Percentiles rank a stretch among this genome's conserved stretches.
Evolutionary conservation across 371 early-diverging fungal genomes (phyloP).

Genomic region (Cokeromyces recurvatus): DNA sequence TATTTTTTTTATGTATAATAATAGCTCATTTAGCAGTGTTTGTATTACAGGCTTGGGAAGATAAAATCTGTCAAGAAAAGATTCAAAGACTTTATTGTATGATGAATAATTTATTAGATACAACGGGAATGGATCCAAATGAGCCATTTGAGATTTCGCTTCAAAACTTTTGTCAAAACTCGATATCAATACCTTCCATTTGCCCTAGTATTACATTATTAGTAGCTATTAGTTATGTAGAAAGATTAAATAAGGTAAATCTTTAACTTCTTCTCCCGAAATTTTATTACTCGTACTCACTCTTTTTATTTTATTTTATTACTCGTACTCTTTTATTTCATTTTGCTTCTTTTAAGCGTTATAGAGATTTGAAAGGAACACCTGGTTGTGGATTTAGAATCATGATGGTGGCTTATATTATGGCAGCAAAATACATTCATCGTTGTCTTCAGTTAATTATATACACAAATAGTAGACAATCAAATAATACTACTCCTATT

Average conservation of each 20-base stretch:
- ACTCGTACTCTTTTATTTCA: neutral
- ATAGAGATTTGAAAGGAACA: constrained; percentile 44
- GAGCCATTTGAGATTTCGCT: constrained; percentile 28
- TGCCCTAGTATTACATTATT: constrained; percentile 49
- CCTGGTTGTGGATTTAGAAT: constrained; percentile 53
- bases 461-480: constrained; percentile 13
- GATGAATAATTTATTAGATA: constrained; percentile 26
- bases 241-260: constrained; percentile 53
- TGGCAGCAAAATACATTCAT: constrained; percentile 55
- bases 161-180: constrained; percentile 21
- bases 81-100: constrained; percentile 22
- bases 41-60: constrained; percentile 42
- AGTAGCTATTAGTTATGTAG: constrained; percentile 53
- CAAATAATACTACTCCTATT: constrained; percentile 1
- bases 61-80: constrained; percentile 24
- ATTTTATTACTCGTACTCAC: neutral
- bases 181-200: constrained; percentile 30
- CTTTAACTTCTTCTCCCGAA: constrained; percentile 5
- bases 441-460: constrained; percentile 34
- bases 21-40: constrained; percentile 33
- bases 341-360: constrained; percentile 26
- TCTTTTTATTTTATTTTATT: neutral
- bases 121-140: constrained; percentile 20
- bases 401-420: constrained; percentile 53
- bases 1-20: constrained; percentile 1